Evolutionary conservation across 1,139 yeast genomes (phyloP).

Genomic region (Candida labiduridarum): DNA sequence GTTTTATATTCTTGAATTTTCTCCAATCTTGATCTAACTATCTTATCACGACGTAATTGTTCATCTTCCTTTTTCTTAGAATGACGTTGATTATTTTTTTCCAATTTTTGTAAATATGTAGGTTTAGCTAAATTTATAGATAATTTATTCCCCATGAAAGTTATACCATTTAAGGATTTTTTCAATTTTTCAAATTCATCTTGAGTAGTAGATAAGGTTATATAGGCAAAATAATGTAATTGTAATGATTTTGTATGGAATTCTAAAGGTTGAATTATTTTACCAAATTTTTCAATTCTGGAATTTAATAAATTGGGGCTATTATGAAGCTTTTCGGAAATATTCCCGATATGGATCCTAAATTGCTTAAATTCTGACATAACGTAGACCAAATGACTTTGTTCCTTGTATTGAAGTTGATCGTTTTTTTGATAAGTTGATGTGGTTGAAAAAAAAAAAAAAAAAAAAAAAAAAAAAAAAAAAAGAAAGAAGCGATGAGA

Average conservation of each 20-base stretch:
- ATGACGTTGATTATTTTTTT: conserved; percentile 14
- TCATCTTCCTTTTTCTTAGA: conserved; percentile 36
- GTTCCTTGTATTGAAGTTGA: background rate
- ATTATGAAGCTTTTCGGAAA: conserved; percentile 55
- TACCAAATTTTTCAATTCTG: conserved; percentile 55
- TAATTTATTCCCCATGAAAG: conserved; percentile 73
- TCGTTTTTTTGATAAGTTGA: background rate
- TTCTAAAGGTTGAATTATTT: conserved; percentile 44
- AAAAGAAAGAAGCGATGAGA: background rate
- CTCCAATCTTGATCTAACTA: conserved; percentile 44
- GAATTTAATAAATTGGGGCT: conserved; percentile 42
- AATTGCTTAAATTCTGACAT: conserved; percentile 27
- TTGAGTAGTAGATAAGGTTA: conserved; percentile 56
- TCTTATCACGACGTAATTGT: conserved; percentile 27
- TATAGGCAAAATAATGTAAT: conserved; percentile 66
- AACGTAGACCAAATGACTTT: too few relatives aligned
- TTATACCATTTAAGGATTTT: conserved; percentile 64
- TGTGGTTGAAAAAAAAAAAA: conserved; percentile 2
- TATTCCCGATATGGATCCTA: conserved; percentile 69
- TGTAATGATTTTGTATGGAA: conserved; percentile 49
- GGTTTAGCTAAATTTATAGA: conserved; percentile 52
- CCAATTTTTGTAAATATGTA: conserved; percentile 42
- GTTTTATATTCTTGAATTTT: conserved; percentile 45
- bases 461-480: background rate
- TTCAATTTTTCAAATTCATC: conserved; percentile 51